Base-by-base conservation (phyloP, 139 green algal species). In the Chlorella ohadii region DNA sequence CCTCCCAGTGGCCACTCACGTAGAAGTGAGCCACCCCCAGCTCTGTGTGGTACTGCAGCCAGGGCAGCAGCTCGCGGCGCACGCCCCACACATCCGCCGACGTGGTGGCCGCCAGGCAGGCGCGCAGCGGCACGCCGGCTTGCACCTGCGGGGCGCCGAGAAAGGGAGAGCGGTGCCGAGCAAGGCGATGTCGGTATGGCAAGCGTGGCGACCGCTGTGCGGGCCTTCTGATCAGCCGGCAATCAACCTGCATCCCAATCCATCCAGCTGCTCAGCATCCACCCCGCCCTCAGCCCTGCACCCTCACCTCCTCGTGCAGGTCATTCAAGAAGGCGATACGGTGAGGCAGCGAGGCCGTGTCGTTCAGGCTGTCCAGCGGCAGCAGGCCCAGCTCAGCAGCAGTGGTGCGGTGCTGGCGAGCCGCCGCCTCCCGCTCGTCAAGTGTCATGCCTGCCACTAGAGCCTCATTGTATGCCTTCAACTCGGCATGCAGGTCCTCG, bases 1-100 rank as follows among this genome's bases (percentile, higher is more conserved):
- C n/a, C n/a, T n/a, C n/a, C n/a, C n/a, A n/a, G n/a, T n/a, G n/a
- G n/a, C n/a, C n/a, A 28, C 73, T 47, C 83, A 90, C 76, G 23
- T 92, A 94, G 23, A 94, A 86, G 27, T 63, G 65, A 41, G 75
- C 64, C 16, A 87, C 85, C 5, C 90, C 90, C 38, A 94, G 77
- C 27, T 83, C 85, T 0, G 85, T 88, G 72, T 94, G 90, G 67
- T 91, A 93, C 31, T 86, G 84, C 66, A 94, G 61, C 90, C 90
- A 94, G 20, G 90, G 90, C 57, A 94, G 44, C 47, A 94, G 59
- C 44, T 93, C 85, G 31, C 79, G 65, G 57, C 88, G 59, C n/a
- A 93, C 67, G 16, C 65, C 90, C 51, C 55, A 56, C 67, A 92
- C n/a, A 44, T 92, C 86, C 9, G 80, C 89, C 25, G 73, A 47